These are phyloP conservation scores for Carex kokanica DNA, from an alignment of 176 grass and related monocot genomes.

Conservation along the genomic window DNA sequence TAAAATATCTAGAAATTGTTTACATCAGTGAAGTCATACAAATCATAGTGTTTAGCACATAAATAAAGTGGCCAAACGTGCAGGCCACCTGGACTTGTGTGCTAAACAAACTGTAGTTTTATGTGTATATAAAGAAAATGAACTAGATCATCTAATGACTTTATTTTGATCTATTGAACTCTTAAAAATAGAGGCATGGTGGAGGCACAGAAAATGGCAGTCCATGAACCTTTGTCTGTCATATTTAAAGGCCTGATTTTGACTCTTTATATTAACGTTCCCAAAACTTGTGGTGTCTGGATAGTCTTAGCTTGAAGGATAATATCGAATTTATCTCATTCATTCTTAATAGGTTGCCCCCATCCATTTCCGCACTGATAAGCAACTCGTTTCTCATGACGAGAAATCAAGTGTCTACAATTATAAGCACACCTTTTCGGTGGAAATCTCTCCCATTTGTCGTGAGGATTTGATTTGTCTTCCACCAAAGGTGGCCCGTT, in stretches of 20 bases:
- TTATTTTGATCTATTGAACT: neutral
- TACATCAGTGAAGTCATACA: neutral
- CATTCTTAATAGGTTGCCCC: constrained; percentile 40
- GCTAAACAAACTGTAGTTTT: neutral
- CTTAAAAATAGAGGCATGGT: no score
- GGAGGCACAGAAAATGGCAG: neutral
- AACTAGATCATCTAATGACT: neutral
- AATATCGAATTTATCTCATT: neutral
- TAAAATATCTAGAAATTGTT: neutral
- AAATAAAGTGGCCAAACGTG: neutral
- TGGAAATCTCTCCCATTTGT: constrained; percentile 90
- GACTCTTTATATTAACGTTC: neutral
- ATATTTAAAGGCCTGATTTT: no score
- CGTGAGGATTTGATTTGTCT: constrained; percentile 85
- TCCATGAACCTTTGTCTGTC: neutral
- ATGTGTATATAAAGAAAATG: neutral
- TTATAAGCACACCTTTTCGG: constrained; percentile 87
- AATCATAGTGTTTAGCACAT: neutral
- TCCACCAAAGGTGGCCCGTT: constrained; percentile 54
- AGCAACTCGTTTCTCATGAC: constrained; percentile 90
- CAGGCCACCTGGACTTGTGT: neutral
- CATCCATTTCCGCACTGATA: constrained; percentile 52
- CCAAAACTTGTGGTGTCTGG: neutral
- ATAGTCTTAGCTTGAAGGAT: neutral
- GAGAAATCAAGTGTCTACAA: constrained; percentile 67